These are phyloP conservation scores for Penicillium sp. DNA, from an alignment of 2,329 filamentous ascomycete genomes.

Conservation along the genomic window DNA sequence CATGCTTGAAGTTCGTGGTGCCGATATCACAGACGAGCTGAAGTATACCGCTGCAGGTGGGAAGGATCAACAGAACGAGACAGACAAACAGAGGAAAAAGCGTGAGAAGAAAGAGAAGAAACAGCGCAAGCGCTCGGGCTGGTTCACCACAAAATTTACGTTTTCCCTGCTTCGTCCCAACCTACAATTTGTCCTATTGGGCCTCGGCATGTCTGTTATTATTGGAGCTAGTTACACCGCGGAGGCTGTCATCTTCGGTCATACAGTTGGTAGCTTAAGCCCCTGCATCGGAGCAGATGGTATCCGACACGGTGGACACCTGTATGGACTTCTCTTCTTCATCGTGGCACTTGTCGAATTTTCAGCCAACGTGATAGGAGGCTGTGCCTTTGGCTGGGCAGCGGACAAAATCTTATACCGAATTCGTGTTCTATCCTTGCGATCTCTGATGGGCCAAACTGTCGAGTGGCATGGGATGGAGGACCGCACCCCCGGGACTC, in stretches of 20 bases:
- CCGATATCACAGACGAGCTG: slow-evolving; percentile 27
- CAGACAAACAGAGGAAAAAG: slow-evolving; percentile 20
- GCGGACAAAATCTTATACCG: slow-evolving; percentile 68
- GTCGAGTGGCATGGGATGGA: slow-evolving; percentile 71
- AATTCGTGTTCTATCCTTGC: slow-evolving; percentile 65
- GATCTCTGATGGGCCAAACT: slow-evolving; percentile 66
- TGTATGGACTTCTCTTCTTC: slow-evolving; percentile 63
- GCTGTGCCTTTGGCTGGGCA: slow-evolving; percentile 59
- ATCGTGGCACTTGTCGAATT: slow-evolving; percentile 62
- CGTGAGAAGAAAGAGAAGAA: slow-evolving; percentile 12
- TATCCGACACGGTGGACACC: slow-evolving; percentile 54
- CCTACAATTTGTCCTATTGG: slow-evolving; percentile 49
- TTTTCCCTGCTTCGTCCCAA: slow-evolving; percentile 48
- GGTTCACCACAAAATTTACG: slow-evolving; percentile 36
- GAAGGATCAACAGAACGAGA: slow-evolving; percentile 13
- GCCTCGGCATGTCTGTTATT: slow-evolving; percentile 56
- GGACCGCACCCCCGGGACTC: slow-evolving; percentile 61
- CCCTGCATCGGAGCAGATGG: slow-evolving; percentile 54
- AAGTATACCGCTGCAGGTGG: slow-evolving; percentile 6
- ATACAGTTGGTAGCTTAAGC: slow-evolving; percentile 61
- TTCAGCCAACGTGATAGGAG: slow-evolving; percentile 63
- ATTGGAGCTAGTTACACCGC: slow-evolving; percentile 62
- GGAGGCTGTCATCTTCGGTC: slow-evolving; percentile 62
- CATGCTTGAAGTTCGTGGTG: slow-evolving; percentile 17
- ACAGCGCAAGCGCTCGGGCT: slow-evolving; percentile 21